Evolutionary conservation across 371 early-diverging fungal species (phyloP), one percentile per base, ranked within the genome.

Genomic region (Apophysomyces elegans): DNA sequence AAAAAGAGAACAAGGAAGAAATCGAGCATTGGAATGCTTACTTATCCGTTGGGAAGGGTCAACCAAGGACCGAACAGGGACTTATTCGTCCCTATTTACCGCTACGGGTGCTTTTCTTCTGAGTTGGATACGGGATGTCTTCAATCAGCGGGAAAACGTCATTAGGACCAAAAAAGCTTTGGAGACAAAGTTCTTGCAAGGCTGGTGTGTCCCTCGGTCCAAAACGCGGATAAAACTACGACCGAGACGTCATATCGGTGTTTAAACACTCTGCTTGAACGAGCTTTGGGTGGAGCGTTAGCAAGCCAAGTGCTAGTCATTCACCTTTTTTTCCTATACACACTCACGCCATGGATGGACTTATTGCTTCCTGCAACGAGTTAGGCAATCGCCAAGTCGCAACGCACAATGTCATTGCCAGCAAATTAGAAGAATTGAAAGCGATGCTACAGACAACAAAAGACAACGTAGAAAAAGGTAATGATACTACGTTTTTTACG

Each of bases 401-500:
- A 5, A 66, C 72, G 67, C 72, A 77, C 35, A 63, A 62, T 26
- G 47, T 64, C 4, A 59, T 74, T n/a, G 21, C 66, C 7, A 32
- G 61, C 13, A 73, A 65, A 59, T 11, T 77, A n/a, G 44, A 43
- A 0, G 43, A 39, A 7, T 65, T 77, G 8, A 66, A 65, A 35
- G 46, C 56, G 5, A 7, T 71, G 14, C 45, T 80, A 5, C 56
- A 69, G 56, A 37, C 60, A 43, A 67, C 74, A 56, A 77, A 75
- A 47, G 56, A 63, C 36, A 43, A 59, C 9, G 56, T 77, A 56
- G 46, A 59, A 12, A 58, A 68, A 41, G 77, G 80, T 74, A 71
- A 64, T 45, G 16, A 7, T 32, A 54, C 54, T 5, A 37, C 44
- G 14, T 12, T 12, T 39, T 36, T 11, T 9, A 13, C 8, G 6